phyloP scores from a whole-genome alignment of 768 basidiomycete genomes.

The Obba rivulosa region DNA sequence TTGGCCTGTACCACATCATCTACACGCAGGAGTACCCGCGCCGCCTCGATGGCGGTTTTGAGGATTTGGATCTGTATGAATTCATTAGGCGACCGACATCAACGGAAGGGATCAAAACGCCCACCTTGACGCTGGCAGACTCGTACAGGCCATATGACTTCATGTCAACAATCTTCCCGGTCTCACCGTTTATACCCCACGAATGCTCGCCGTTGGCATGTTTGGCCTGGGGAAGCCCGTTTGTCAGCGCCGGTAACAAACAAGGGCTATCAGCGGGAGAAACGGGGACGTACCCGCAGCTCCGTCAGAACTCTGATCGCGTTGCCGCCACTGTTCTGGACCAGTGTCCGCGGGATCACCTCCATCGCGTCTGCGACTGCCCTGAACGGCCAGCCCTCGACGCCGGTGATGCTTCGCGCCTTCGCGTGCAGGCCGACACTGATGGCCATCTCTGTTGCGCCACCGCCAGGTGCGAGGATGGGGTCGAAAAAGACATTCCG shows the following conservation, averaged over 20 bases:
- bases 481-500: constrained; percentile 98
- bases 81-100: not conserved
- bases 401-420: constrained; percentile 76
- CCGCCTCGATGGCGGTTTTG: constrained; percentile 97
- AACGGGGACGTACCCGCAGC: constrained; percentile 59
- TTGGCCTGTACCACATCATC: constrained; percentile 93
- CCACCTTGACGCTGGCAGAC: constrained; percentile 84
- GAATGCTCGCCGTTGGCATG: constrained; percentile 88
- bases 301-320: constrained; percentile 91
- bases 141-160: constrained; percentile 91
- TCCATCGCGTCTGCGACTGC: constrained; percentile 97
- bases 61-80: constrained; percentile 74
- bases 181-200: constrained; percentile 95
- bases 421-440: constrained; percentile 79
- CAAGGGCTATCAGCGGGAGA: not conserved
- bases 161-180: constrained; percentile 95
- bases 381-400: constrained; percentile 86
- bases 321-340: constrained; percentile 95
- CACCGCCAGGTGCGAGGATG: constrained; percentile 87
- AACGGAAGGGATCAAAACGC: not conserved
- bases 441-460: constrained; percentile 98
- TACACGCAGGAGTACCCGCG: constrained; percentile 86
- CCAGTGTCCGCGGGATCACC: constrained; percentile 91
- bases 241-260: not conserved
- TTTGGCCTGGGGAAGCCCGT: constrained; percentile 60